Evolutionary conservation across 140 eudicot species (phyloP).

Genomic region (Senecio squalidus): DNA sequence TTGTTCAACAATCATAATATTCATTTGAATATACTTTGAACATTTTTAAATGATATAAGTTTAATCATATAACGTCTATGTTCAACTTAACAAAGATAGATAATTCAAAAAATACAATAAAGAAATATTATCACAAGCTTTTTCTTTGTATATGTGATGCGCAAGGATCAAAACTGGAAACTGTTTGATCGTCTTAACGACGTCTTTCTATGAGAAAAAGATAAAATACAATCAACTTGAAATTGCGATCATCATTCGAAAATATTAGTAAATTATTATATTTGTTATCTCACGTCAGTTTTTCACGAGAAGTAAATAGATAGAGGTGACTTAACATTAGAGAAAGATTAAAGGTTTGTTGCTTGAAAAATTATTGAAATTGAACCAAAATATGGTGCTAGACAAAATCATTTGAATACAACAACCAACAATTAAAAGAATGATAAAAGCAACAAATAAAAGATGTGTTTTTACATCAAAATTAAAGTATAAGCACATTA

Average conservation of each 20-base stretch:
- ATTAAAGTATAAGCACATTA: conserved; percentile 14
- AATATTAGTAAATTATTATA: too few relatives aligned
- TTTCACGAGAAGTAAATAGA: not conserved
- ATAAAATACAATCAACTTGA: too few relatives aligned
- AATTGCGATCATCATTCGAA: too few relatives aligned
- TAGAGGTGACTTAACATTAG: conserved; percentile 9
- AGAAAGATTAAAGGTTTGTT: not conserved
- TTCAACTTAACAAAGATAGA: too few relatives aligned
- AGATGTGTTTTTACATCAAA: conserved; percentile 4
- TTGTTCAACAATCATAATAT: conserved; percentile 3
- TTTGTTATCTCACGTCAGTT: too few relatives aligned
- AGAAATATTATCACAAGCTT: too few relatives aligned
- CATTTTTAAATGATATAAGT: not conserved
- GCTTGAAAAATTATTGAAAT: conserved; percentile 12
- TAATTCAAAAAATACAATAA: too few relatives aligned
- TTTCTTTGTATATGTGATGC: too few relatives aligned
- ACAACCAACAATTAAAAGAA: conserved; percentile 16
- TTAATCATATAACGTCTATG: not conserved
- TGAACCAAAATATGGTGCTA: conserved; percentile 10
- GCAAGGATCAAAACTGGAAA: too few relatives aligned
- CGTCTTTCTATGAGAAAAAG: too few relatives aligned
- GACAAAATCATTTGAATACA: conserved; percentile 35
- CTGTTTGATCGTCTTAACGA: too few relatives aligned
- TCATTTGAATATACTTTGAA: not conserved
- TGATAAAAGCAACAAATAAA: conserved; percentile 8